phyloP scores from a whole-genome alignment of 2,329 filamentous ascomycete genomes.

The Calonectria honghensis region DNA sequence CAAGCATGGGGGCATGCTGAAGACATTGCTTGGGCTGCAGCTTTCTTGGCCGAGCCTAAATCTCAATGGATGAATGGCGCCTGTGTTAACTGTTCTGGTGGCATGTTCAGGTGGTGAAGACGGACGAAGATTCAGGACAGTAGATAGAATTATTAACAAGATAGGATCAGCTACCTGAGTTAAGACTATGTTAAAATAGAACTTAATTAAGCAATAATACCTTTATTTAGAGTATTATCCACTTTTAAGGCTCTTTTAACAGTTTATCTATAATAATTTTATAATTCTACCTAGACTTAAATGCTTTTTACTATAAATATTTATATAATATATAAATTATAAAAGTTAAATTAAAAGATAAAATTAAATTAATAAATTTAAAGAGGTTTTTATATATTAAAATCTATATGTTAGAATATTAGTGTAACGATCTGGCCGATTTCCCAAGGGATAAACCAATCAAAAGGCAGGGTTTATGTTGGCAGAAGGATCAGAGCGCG shows the following conservation, averaged over 20 bases:
- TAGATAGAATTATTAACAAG: background rate
- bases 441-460: too few species aligned
- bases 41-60: conserved; percentile 16
- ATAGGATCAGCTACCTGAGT: background rate
- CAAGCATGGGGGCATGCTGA: background rate
- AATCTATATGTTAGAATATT: too few species aligned
- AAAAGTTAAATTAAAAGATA: too few species aligned
- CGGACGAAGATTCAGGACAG: background rate
- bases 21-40: conserved; percentile 8
- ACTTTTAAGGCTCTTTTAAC: background rate
- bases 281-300: too few species aligned
- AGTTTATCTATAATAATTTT: background rate
- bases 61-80: conserved; percentile 19
- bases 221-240: background rate
- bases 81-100: conserved; percentile 12
- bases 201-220: background rate
- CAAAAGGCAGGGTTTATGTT: too few species aligned
- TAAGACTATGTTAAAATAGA: background rate
- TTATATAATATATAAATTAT: too few species aligned
- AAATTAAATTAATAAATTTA: too few species aligned
- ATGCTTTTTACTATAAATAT: too few species aligned
- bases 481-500: too few species aligned
- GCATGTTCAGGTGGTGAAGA: conserved; percentile 16
- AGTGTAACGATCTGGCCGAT: too few species aligned
- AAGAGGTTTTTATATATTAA: too few species aligned